These are phyloP conservation scores for Hygrophila difformis DNA, from an alignment of 257 asterid species.

Conservation along the genomic window DNA sequence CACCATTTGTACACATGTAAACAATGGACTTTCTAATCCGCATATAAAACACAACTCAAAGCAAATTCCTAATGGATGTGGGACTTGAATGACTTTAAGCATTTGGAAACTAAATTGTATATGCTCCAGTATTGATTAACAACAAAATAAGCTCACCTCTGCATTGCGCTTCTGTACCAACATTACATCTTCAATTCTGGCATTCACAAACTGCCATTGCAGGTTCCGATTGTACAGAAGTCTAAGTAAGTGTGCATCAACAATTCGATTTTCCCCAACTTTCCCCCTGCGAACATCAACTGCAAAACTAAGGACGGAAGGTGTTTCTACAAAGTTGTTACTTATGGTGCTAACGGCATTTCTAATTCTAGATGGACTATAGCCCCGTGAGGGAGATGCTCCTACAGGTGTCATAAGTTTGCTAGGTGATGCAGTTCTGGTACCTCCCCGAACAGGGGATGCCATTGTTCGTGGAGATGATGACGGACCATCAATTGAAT, in stretches of 20 bases:
- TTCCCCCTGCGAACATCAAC: slow-evolving; percentile 91
- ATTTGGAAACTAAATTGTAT: too few species aligned
- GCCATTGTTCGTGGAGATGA: slow-evolving; percentile 68
- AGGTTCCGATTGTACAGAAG: slow-evolving; percentile 82
- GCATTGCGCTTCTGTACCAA: slow-evolving; percentile 64
- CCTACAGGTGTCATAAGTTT: slow-evolving; percentile 43
- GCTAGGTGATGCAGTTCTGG: slow-evolving; percentile 76
- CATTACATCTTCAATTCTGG: slow-evolving; percentile 66
- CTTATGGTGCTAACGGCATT: slow-evolving; percentile 75
- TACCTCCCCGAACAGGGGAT: slow-evolving; percentile 63
- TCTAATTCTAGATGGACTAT: slow-evolving; percentile 76
- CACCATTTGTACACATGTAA: too few species aligned
- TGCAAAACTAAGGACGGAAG: slow-evolving; percentile 90
- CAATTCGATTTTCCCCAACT: slow-evolving; percentile 75
- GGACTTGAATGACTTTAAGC: too few species aligned
- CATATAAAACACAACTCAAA: too few species aligned
- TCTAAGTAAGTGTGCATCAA: slow-evolving; percentile 78
- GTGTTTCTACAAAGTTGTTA: slow-evolving; percentile 58
- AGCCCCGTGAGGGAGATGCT: slow-evolving; percentile 69
- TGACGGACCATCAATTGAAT: slow-evolving; percentile 40
- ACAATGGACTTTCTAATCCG: too few species aligned
- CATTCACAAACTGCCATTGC: slow-evolving; percentile 89
- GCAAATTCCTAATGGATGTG: too few species aligned
- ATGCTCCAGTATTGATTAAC: too few species aligned
- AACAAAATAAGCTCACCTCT: too few species aligned